Evolutionary conservation across 2,329 filamentous ascomycete species (phyloP).

Genomic region (Claviceps paspali): DNA sequence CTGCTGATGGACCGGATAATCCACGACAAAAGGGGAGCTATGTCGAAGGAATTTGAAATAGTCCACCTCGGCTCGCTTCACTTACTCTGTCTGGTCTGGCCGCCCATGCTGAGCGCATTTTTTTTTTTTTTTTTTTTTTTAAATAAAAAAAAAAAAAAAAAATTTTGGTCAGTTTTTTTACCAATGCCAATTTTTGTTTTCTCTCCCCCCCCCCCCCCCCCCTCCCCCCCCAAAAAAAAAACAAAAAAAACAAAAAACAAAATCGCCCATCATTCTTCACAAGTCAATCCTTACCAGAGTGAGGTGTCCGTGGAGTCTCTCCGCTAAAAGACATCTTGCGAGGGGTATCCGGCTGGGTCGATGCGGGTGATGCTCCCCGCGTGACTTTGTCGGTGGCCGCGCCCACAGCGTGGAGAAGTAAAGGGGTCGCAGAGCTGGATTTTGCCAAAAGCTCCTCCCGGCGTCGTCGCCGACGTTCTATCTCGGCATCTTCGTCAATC

Average conservation of each 20-base stretch:
- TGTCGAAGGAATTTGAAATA: no score
- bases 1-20: background rate
- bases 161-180: no score
- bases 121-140: no score
- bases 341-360: constrained; percentile 29
- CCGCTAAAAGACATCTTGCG: constrained; percentile 14
- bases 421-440: constrained; percentile 56
- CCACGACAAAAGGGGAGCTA: no score
- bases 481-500: constrained; percentile 68
- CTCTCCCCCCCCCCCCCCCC: no score
- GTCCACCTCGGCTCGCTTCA: no score
- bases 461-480: constrained; percentile 71
- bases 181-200: no score
- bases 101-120: constrained; percentile 24
- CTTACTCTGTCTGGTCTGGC: constrained; percentile 23
- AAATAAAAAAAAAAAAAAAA: no score
- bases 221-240: no score
- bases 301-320: constrained; percentile 29
- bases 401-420: constrained; percentile 61
- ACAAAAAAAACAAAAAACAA: no score
- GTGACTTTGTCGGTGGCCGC: constrained; percentile 41
- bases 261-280: no score
- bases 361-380: constrained; percentile 38
- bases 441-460: constrained; percentile 77
- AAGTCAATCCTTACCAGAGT: no score